A percentile compares a stretch with the other conserved stretches of the same genome.
Conservation (phyloP, 225 moss, liverwort and hornwort genomes). For the Straminergon stramineum region DNA sequence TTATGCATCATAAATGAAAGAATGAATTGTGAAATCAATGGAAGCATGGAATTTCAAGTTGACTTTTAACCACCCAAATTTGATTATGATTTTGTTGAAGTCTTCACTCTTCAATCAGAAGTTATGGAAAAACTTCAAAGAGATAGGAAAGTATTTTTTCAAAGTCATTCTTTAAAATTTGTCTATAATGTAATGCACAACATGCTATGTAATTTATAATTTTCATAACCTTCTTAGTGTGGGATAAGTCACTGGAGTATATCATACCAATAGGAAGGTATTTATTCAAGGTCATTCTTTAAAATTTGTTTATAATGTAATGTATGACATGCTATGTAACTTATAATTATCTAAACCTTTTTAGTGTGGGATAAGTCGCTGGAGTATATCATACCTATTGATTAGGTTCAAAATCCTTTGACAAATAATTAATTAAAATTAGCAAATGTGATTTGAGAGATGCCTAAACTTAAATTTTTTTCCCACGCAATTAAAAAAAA, state of each 20-base stretch:
- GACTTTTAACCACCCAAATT: rapidly evolving
- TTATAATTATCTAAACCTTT: neutral
- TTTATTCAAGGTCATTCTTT: neutral
- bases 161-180: no score
- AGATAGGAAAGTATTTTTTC: no score
- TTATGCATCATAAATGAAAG: neutral
- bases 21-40: no score
- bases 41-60: neutral
- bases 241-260: rapidly evolving
- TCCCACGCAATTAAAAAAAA: neutral
- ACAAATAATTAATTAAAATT: neutral
- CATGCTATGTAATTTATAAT: no score
- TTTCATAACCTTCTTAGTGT: no score
- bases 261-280: rapidly evolving
- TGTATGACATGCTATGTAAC: rapidly evolving
- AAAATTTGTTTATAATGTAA: no score
- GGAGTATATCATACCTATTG: rapidly evolving
- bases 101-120: neutral
- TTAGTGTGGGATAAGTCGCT: rapidly evolving
- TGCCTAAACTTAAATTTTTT: neutral
- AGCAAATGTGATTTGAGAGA: rapidly evolving
- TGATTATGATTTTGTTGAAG: neutral
- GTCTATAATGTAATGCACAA: no score
- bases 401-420: rapidly evolving
- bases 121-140: neutral